Conservation (phyloP, 441 rosid genomes). For the Daphne laureola region DNA sequence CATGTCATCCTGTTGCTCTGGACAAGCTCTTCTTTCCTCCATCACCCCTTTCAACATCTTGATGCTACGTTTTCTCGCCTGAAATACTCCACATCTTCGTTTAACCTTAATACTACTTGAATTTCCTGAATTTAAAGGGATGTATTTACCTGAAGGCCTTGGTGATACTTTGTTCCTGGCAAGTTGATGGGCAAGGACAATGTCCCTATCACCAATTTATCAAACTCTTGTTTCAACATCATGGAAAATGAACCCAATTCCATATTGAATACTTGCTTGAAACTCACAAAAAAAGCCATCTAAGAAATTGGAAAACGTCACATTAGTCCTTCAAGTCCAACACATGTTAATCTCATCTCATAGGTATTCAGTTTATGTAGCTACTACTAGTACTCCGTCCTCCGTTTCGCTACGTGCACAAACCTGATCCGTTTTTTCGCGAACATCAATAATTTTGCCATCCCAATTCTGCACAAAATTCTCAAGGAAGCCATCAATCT, state of each 20-base stretch:
- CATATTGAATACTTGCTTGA: constrained; percentile 58
- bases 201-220: constrained; percentile 74
- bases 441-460: constrained; percentile 51
- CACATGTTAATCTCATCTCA: too few species aligned
- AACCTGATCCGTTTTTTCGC: constrained; percentile 79
- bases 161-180: constrained; percentile 66
- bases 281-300: constrained; percentile 82
- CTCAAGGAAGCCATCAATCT: constrained; percentile 73
- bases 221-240: constrained; percentile 66
- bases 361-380: too few species aligned
- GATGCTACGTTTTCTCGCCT: constrained; percentile 71
- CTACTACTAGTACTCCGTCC: neutral
- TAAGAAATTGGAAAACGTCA: constrained; percentile 17
- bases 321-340: neutral
- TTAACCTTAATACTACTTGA: too few species aligned
- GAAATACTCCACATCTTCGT: too few species aligned
- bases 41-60: constrained; percentile 44
- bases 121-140: too few species aligned
- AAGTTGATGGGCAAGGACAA: constrained; percentile 76
- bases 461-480: constrained; percentile 59
- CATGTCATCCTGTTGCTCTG: constrained; percentile 52
- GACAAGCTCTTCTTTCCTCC: constrained; percentile 42
- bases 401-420: constrained; percentile 1
- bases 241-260: constrained; percentile 32
- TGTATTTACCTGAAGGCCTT: constrained; percentile 63